Conservation (phyloP, 2,329 filamentous ascomycete genomes). For the Penicillium olsonii region DNA sequence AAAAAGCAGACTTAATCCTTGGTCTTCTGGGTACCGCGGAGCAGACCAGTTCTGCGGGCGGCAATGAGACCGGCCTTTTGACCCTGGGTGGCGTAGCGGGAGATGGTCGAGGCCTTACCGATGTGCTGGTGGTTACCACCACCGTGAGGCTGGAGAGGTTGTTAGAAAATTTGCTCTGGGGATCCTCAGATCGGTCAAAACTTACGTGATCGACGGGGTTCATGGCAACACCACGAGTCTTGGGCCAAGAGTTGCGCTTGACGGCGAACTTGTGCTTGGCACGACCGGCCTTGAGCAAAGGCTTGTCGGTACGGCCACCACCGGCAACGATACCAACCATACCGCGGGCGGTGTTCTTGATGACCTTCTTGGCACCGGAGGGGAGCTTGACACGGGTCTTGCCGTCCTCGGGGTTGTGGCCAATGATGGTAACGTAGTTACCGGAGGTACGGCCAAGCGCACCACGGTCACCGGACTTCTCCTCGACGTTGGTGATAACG, state of each 20-base stretch:
- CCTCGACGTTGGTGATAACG: conserved; percentile 98
- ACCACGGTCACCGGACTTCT: conserved; percentile 97
- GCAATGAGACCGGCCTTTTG: conserved; percentile 99
- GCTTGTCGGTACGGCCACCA: conserved; percentile 99
- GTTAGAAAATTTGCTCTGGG: conserved; percentile 20
- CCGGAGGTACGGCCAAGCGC: conserved; percentile 94
- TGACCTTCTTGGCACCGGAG: conserved; percentile 98
- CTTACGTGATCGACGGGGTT: conserved; percentile 96
- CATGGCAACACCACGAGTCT: conserved; percentile 99
- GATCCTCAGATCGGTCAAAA: conserved; percentile 6
- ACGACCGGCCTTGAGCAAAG: conserved; percentile 97
- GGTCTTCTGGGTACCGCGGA: conserved; percentile 99
- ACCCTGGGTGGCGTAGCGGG: conserved; percentile 94
- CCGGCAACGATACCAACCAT: conserved; percentile 99
- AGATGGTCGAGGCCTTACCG: conserved; percentile 99
- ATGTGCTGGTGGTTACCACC: conserved; percentile 99
- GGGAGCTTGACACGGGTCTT: conserved; percentile 99
- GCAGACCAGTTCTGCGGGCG: conserved; percentile 98
- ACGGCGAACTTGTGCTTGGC: conserved; percentile 99
- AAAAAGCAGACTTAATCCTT: conserved; percentile 76
- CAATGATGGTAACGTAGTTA: conserved; percentile 98
- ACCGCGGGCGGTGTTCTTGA: conserved; percentile 86
- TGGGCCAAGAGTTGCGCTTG: conserved; percentile 99
- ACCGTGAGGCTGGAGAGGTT: conserved; percentile 69
- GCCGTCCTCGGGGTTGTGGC: conserved; percentile 97